Base-by-base conservation (phyloP, 768 basidiomycete species). In the Cystobasidium ongulense region DNA sequence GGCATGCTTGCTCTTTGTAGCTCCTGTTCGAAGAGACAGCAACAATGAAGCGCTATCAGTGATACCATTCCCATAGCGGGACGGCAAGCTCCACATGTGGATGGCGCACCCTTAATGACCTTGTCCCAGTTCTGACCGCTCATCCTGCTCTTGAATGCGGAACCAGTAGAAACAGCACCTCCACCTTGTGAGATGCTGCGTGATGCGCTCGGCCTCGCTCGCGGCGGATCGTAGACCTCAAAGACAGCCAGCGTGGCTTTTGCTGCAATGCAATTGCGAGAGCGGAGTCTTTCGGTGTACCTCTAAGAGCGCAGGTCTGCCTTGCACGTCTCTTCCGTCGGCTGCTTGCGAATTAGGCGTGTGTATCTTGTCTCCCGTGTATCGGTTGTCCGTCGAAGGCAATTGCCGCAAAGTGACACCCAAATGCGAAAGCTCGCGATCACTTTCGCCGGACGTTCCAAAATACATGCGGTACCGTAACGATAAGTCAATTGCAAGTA, bases 1-100 rank as follows among this genome's bases (percentile, higher is more conserved):
- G 1, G 92, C 91, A 57, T 91, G 87, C 84, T 98, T 98, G 72
- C 94, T 91, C 85, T 97, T 97, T 83, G 93, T 97, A 17, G 95
- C 96, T 80, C 91, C 83, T 83, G 43, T 35, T 72, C 10, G 66
- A 8, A 63, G 43, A 29, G 21, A 68, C 23, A 36, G 33, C 29
- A 59, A 17, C 25, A 15, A 59, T 27, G 21, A 61, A 11, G 31
- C 29, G 23, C n/a, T 31, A 29, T 38, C 63, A 64, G 63, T 35
- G 41, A 46, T 38, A 61, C 21, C n/a, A n/a, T n/a, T 4, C 15
- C 15, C 46, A 11, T 17, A 4, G 46, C 46, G 63, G 27, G 41
- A 46, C 10, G 21, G 62, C 33, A 29, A 36, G 21, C 53, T 29
- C n/a, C 29, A 7, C 5, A 29, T 5, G 11, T 38, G 10, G 5